phyloP scores from a whole-genome alignment of 2,329 filamentous ascomycete genomes.

The Lasiodiplodia hormozganensis region DNA sequence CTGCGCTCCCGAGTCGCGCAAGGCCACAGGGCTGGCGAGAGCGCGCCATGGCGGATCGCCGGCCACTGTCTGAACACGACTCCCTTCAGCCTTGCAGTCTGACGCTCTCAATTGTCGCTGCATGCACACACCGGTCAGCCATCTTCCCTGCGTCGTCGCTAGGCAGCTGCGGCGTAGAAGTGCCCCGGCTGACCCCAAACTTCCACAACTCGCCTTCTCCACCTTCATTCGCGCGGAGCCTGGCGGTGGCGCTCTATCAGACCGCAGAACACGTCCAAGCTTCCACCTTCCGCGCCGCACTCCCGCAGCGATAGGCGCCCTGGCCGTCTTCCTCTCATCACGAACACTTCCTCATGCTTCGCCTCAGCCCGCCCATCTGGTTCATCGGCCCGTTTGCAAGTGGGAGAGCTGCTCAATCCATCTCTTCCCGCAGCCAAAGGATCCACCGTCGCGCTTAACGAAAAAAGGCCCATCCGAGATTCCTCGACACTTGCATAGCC shows the following conservation, averaged over 20 bases:
- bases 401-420: slow-evolving; percentile 15
- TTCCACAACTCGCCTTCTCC: neutral
- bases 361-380: neutral
- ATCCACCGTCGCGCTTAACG: slow-evolving; percentile 13
- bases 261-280: slow-evolving; percentile 6
- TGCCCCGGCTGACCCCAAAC: slow-evolving; percentile 8
- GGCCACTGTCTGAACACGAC: neutral
- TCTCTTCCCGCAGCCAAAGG: slow-evolving; percentile 6
- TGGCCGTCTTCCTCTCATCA: neutral
- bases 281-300: neutral
- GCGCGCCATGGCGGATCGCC: neutral
- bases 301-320: slow-evolving; percentile 11
- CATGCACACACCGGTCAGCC: neutral
- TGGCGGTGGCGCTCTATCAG: neutral
- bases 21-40: slow-evolving; percentile 10
- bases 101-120: neutral
- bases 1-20: slow-evolving; percentile 12
- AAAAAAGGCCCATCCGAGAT: neutral
- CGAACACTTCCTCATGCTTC: neutral
- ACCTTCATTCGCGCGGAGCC: slow-evolving; percentile 3
- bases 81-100: neutral
- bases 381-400: slow-evolving; percentile 20
- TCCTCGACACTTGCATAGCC: no score
- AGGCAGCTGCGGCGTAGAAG: neutral
- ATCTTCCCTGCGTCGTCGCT: neutral